phyloP scores from a whole-genome alignment of 352 stramenopile genomes.

The Globisporangium middletonii region DNA sequence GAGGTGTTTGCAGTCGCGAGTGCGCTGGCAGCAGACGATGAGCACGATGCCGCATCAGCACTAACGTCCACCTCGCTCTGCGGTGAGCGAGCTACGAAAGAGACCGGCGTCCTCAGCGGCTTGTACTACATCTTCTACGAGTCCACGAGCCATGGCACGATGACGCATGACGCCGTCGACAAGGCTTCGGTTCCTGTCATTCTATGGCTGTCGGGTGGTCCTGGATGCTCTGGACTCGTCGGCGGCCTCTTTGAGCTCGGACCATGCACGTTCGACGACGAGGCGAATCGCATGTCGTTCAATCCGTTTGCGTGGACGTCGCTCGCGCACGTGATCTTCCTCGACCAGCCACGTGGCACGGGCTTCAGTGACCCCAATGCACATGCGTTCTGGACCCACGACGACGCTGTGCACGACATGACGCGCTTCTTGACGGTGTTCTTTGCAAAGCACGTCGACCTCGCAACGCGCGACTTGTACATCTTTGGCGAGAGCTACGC shows the following conservation, averaged over 20 bases:
- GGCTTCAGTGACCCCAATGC: conserved; percentile 41
- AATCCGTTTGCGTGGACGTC: conserved; percentile 95
- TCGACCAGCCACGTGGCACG: conserved; percentile 92
- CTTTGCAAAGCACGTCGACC: conserved; percentile 30
- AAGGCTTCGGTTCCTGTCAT: conserved; percentile 70
- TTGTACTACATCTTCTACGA: conserved; percentile 79
- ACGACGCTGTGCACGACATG: conserved; percentile 37
- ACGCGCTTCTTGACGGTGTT: conserved; percentile 50
- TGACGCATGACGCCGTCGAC: neutral
- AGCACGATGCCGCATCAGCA: neutral
- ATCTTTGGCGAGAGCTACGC: conserved; percentile 94
- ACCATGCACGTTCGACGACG: conserved; percentile 88
- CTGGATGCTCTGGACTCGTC: conserved; percentile 92
- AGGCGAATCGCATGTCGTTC: conserved; percentile 38
- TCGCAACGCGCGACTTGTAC: conserved; percentile 76
- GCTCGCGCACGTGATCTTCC: conserved; percentile 93
- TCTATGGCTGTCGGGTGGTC: conserved; percentile 95
- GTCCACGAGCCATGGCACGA: conserved; percentile 16
- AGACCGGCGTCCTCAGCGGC: conserved; percentile 54
- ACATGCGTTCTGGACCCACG: conserved; percentile 36
- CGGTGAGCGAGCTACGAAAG: conserved; percentile 45
- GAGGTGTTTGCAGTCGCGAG: conserved; percentile 20
- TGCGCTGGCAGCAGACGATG: conserved; percentile 12
- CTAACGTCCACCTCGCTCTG: conserved; percentile 35
- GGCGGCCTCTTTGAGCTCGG: conserved; percentile 95